Base-by-base conservation (phyloP, 257 asterid species). In the Solanum clarkiae region DNA sequence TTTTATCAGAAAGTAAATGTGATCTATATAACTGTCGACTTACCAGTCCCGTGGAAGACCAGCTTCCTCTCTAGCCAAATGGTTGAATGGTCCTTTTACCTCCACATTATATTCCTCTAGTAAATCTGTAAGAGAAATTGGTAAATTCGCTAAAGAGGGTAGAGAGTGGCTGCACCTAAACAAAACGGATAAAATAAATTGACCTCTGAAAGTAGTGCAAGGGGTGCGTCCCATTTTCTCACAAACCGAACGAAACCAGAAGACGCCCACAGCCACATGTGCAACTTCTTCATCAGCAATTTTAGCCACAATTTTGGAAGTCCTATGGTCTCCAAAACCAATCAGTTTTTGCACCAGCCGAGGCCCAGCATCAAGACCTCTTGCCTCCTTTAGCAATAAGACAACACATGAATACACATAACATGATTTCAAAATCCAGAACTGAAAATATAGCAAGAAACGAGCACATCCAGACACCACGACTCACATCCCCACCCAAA, bases 321-420 rank as follows among this genome's bases (percentile, higher is more conserved):
- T 93, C 88, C 97, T 92, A 62, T 69, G 88, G 90, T 96, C 98
- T 66, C 99, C 98, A 85, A 92, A 96, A 66, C 99, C 97, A 51
- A 89, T 84, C 83, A 96, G 80, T 80, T 93, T 96, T 86, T 93
- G 93, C 87, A 95, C 96, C 47, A 96, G 94, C 59, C 99, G 94
- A 36, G 98, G 99, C 84, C 98, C 99, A 26, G 99, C 99, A 87
- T 96, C 99, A 40, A 96, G 93, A 17, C 99, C 98, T 90, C 99
- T 90, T 24, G 99, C 99, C 89, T 96, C 99, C 99, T 95, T 88
- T 22, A 85, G 75, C 16, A 29, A 69, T 70, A 85, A 55, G 51
- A 83, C 22, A 42, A 83, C 53, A 15, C 47, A 75, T 51, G 44
- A 77, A 77, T 51, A 26, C 47, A 24, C 4, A 8, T 26, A 51